Evolutionary conservation across 179 eudicot species (phyloP), one percentile per base, ranked within the genome.

Genomic region (Spergularia azorica): DNA sequence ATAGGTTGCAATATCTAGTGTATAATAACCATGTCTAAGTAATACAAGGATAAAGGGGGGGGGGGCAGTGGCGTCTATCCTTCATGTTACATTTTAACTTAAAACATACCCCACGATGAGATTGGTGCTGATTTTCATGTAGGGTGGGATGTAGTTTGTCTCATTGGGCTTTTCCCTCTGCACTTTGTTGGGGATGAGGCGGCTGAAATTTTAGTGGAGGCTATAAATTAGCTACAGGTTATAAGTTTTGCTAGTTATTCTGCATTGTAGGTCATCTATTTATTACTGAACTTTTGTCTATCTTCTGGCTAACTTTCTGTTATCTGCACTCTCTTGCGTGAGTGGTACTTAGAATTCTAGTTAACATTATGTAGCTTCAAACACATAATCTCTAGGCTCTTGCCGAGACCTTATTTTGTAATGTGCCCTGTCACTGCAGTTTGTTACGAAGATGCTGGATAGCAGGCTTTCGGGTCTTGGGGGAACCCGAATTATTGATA

Each of bases 391-490:
- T 36, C 66, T 17, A 18, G 71, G 62, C 56, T n/a, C 38, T 70
- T 5, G 13, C 13, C 18, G 16, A 36, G 48, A 70, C 14, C 64
- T 63, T 63, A 51, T 41, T 17, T 18, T 46, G 8, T 17, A 26
- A 32, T 38, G 13, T 73, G 17, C 57, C 32, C 48, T 75, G 32
- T 36, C 3, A 57, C 68, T 85, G 77, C 89, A 95, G 99, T 95
- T 95, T 91, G 99, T 88, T 52, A 98, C 98, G 54, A 95, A 95
- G 91, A 93, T 90, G 87, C 89, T 95, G 83, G 97, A 93, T 84
- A 93, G 88, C 81, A 87, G 97, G 83, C 91, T 95, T 62, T 79
- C 82, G 38, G 92, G 86, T 85, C 97, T 95, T 77, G 99, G 97
- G 50, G 97, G 89, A 78, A 82, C 57, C 11, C 78, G 91, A 5